Conservation (phyloP, 2,329 filamentous ascomycete species). For the Delphinella strobiligena region DNA sequence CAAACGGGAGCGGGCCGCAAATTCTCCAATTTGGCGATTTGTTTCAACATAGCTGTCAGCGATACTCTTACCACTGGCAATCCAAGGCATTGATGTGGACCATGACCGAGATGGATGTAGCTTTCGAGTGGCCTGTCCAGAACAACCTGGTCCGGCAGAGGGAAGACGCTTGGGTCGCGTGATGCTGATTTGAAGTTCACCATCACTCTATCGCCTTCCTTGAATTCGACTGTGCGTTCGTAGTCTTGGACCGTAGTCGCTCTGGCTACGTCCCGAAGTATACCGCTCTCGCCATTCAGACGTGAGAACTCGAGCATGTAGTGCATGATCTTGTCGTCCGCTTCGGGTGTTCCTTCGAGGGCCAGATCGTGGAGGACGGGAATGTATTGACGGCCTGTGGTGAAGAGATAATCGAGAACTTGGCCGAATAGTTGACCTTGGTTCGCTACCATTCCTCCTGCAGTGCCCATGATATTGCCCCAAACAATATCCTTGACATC, state of each 20-base stretch:
- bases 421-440: constrained; percentile 48
- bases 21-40: constrained; percentile 27
- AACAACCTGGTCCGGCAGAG: constrained; percentile 27
- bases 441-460: constrained; percentile 43
- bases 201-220: constrained; percentile 27
- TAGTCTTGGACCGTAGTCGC: constrained; percentile 22
- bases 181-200: constrained; percentile 31
- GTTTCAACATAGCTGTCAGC: constrained; percentile 34
- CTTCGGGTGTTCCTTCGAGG: constrained; percentile 29
- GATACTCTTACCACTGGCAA: constrained; percentile 27
- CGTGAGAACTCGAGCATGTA: constrained; percentile 37
- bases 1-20: constrained; percentile 26
- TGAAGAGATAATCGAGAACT: constrained; percentile 44
- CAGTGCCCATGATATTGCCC: constrained; percentile 46
- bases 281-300: constrained; percentile 31
- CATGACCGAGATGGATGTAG: constrained; percentile 34
- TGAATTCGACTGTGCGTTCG: constrained; percentile 20
- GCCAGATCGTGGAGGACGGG: constrained; percentile 37
- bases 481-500: constrained; percentile 40
- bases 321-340: constrained; percentile 37
- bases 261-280: constrained; percentile 25
- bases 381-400: constrained; percentile 34
- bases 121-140: constrained; percentile 26
- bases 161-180: constrained; percentile 28
- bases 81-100: constrained; percentile 29